Base-by-base conservation (phyloP, 2,329 filamentous ascomycete genomes). In the Colletotrichum euphorbiae region DNA sequence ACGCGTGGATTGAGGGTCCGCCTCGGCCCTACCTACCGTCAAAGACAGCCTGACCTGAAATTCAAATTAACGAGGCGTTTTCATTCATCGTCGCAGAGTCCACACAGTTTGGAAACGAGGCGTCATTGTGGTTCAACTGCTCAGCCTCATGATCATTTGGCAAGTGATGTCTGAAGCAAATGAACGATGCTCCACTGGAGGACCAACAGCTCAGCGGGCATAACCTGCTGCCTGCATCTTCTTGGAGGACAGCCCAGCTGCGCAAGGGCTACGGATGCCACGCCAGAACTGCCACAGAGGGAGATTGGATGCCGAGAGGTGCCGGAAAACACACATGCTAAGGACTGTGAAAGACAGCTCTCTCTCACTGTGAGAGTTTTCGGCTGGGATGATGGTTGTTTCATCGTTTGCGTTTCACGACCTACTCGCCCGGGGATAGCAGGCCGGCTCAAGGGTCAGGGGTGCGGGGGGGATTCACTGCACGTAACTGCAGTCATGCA, bases 361-460 rank as follows among this genome's bases (percentile, higher is more conserved):
- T 8, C 12, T 38, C 36, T 38, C 11, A 38, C 11, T 38, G 15
- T n/a, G 52, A 56, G 36, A 56, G 36, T 28, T 56, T 56, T 56
- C 7, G 52, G 17, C 59, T 33, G 36, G 59, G 46, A 54, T 62
- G 24, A 62, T 62, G 48, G 59, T 54, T 62, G 59, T 54, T 61
- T 61, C 36, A 60, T 45, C 11, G 57, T 51, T 60, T 60, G 24
- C 58, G 58, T 61, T 61, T 61, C 58, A 61, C 46, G 2, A 61
- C 13, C 31, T 31, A 36, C 33, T 21, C 52, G 21, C 7, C 43
- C 28, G 43, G 56, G 56, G 42, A 59, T 19, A 15, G 45, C 40
- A n/a, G 56, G 11, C 43, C 31, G 42, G 50, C 24, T 24, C 24
- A 24, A 24, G 24, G 24, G 24, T 3, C 24, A 24, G 3, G 24